A percentile compares a stretch with the other conserved stretches of the same genome.
phyloP scores from a whole-genome alignment of 768 basidiomycete genomes.

The Phylloporus rhodoxanthus region DNA sequence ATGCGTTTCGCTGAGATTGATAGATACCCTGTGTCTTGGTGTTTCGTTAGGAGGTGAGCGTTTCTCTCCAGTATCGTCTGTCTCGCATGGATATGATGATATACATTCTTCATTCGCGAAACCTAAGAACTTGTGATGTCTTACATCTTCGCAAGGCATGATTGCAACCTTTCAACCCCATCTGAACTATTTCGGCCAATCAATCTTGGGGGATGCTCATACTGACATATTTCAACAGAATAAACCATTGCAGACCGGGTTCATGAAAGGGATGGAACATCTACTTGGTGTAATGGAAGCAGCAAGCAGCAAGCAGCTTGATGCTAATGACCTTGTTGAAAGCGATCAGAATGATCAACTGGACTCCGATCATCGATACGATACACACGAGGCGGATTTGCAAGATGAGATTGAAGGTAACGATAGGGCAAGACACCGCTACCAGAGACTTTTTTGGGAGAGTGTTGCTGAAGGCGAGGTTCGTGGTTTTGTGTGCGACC shows the following conservation, averaged over 20 bases:
- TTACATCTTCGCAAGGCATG: conserved; percentile 55
- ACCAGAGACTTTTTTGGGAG: conserved; percentile 76
- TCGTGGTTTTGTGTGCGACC: conserved; percentile 15
- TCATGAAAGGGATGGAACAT: conserved; percentile 74
- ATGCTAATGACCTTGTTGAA: conserved; percentile 5
- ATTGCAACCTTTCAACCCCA: conserved; percentile 70
- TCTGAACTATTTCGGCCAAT: conserved; percentile 39
- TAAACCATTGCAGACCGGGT: conserved; percentile 70
- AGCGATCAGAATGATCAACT: neutral
- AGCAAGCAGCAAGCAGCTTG: conserved; percentile 13
- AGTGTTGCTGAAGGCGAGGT: conserved; percentile 67
- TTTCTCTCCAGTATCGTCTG: neutral
- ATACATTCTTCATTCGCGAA: conserved; percentile 64
- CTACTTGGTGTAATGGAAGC: conserved; percentile 52
- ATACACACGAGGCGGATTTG: conserved; percentile 56
- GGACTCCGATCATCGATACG: conserved; percentile 29
- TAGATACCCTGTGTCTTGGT: conserved; percentile 2
- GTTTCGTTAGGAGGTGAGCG: conserved; percentile 37
- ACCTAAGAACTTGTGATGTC: conserved; percentile 52
- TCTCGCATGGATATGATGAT: conserved; percentile 40
- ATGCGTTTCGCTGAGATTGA: conserved; percentile 9
- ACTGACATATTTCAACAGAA: conserved; percentile 35
- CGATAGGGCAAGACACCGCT: conserved; percentile 53
- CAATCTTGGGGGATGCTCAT: neutral
- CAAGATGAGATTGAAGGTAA: conserved; percentile 53